phyloP scores from a whole-genome alignment of 345 rosid genomes.

The Lenwebbia sp. region DNA sequence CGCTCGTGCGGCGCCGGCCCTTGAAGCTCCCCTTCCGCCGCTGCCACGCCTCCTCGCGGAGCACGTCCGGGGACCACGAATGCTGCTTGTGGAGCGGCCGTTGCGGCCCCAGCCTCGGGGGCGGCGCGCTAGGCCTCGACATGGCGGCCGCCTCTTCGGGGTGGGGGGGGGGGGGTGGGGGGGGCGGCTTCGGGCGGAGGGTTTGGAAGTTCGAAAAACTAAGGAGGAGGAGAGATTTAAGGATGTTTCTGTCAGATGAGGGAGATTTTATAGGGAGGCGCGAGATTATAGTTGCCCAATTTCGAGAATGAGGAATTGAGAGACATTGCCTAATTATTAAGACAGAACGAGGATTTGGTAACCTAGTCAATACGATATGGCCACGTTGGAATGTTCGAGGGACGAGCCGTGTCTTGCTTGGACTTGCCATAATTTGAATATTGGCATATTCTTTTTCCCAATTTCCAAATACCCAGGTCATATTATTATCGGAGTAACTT shows the following conservation, averaged over 20 bases:
- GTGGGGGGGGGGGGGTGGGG: background rate
- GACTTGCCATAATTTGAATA: background rate
- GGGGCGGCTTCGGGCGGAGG: background rate
- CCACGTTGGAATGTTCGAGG: background rate
- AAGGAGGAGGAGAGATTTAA: background rate
- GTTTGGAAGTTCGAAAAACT: background rate
- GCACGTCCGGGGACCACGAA: conserved; percentile 76
- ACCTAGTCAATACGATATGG: background rate
- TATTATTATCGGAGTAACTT: background rate
- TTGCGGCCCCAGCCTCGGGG: background rate
- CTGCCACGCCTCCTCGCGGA: conserved; percentile 72
- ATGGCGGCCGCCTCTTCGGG: background rate
- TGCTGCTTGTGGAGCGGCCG: conserved; percentile 39
- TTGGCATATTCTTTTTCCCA: background rate
- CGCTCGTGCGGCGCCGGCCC: conserved; percentile 31
- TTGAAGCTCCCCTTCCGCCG: conserved; percentile 26
- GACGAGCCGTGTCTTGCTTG: background rate
- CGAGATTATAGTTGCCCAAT: background rate
- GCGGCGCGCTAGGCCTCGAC: conserved; percentile 1
- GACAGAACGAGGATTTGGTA: background rate
- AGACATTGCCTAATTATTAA: background rate
- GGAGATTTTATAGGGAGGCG: background rate
- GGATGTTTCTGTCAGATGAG: background rate
- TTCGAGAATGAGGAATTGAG: background rate
- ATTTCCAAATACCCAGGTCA: background rate